Base-by-base conservation (phyloP, 345 rosid species). In the Euphorbia lathyris region DNA sequence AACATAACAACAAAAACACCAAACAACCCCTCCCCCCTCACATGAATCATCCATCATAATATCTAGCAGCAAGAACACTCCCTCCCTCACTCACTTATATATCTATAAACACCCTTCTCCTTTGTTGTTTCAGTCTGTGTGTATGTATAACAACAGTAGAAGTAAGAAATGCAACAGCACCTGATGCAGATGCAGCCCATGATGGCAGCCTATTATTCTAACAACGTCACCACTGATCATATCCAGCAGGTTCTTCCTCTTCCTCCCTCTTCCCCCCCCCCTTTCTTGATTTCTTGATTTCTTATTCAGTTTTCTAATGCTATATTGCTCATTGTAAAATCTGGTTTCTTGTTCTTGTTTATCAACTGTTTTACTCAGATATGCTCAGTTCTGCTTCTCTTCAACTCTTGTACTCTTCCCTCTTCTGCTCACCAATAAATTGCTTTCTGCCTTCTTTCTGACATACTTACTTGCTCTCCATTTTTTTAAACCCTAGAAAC, bases 101-200 rank as follows among this genome's bases (percentile, higher is more conserved):
- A n/a, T n/a, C n/a, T n/a, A n/a, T n/a, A n/a, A n/a, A n/a, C n/a
- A n/a, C n/a, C n/a, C n/a, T n/a, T n/a, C n/a, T n/a, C n/a, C n/a
- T n/a, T n/a, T n/a, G n/a, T n/a, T n/a, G n/a, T n/a, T n/a, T n/a
- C n/a, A n/a, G 75, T 55, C 16, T 16, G 7, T 62, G 12, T 19
- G 53, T 38, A 23, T 55, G 23, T 58, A 67, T 52, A 67, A 50
- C n/a, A n/a, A n/a, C n/a, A n/a, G n/a, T n/a, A n/a, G n/a, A 63
- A 71, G 43, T 63, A 45, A 16, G 51, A 62, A 66, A 64, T 55
- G 80, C 97, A 95, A 83, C 99, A 95, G 98, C 99, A 92, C 97
- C 99, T 92, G 96, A 90, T 90, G 94, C 98, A 95, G 93, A 90
- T 88, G 97, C 99, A 96, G 94, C 99, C 97, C 95, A 87, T 89